Evolutionary conservation across 805 yeast genomes (phyloP), one percentile per base, ranked within the genome.

Genomic region (Starmera quercuum): DNA sequence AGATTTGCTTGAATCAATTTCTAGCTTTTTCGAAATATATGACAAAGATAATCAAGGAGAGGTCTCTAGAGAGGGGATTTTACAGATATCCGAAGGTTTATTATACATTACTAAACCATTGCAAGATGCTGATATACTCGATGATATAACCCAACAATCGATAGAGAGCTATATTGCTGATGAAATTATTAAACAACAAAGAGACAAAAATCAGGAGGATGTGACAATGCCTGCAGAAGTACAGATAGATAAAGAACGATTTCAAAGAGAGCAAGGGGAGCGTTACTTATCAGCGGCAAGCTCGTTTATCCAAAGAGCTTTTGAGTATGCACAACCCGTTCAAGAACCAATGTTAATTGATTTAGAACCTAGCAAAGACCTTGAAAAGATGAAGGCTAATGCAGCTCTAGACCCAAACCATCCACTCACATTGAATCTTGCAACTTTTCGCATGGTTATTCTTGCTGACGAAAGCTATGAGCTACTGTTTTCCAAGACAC

Each of bases 391-490:
- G 28, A 66, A 66, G 19, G 86, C 85, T 31, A 86, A 87, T 51
- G 84, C 76, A 5, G 95, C 95, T 0, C 61, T 86, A 25, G 84
- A 86, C 51, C 95, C 95, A 4, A 67, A 72, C 21, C 73, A 78
- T 21, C 95, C 95, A 1, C 75, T 80, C 8, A 75, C 63, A 37
- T 68, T 88, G 33, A 83, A 82, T 34, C 62, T 86, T 13, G 85
- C 97, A 0, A 87, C 95, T 1, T 90, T 90, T 61, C 66, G 97
- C 41, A 90, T 90, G 98, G 94, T 92, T 2, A 63, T 92, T 6
- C 63, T 90, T 6, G 97, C 97, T 0, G 96, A 88, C 54, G 97
- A 87, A 49, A 83, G 96, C 0, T 82, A 86, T 45, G 97, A 92
- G 55, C 64, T 82, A 26, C 75, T 90, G 40, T 92, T 92, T 59